Base-by-base conservation (phyloP, 441 rosid species). In the Gossypium davidsonii region DNA sequence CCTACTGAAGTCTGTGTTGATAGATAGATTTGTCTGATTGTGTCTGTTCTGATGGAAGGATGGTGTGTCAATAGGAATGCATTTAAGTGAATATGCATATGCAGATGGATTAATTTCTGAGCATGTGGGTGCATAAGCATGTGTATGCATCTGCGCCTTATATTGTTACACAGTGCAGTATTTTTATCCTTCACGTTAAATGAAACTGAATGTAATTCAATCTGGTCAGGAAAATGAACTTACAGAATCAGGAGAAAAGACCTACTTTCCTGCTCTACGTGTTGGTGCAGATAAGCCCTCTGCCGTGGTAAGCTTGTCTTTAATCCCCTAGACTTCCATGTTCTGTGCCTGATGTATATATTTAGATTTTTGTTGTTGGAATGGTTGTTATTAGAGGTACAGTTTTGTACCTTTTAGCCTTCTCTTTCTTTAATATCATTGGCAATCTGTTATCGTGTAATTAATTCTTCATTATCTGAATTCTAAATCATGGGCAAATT, bases 231-330 rank as follows among this genome's bases (percentile, higher is more conserved):
- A 88, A 70, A 81, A 79, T 68, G 89, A 89, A 82, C 77, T 51
- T 58, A 58, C 82, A 39, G 92, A 90, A 75, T 91, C 89, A 85
- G 99, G 99, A 49, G 98, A 93, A 69, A 88, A 86, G 71, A 96
- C 93, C 3, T 88, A 82, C 77, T 96, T 89, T 81, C 96, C 98
- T 73, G 97, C 99, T 23, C 65, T 96, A 65, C 74, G 60, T 71
- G 86, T 91, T 79, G 93, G 96, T 71, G 55, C 73, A 72, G 85
- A 85, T 84, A 88, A 88, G 76, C 73, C 85, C 46, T 88, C 92
- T 73, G 80, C 94, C 51, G 97, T 96, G 80, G 97, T 96, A 83
- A 91, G 88, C 78, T 55, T 49, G 55, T 71, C 52, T 72, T 25
- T 74, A 20, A 46, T 34, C 51, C 23, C 51, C 69, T 8, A 18